Base-by-base conservation (phyloP, 805 yeast species). In the Hanseniaspora pseudoguilliermondii region DNA sequence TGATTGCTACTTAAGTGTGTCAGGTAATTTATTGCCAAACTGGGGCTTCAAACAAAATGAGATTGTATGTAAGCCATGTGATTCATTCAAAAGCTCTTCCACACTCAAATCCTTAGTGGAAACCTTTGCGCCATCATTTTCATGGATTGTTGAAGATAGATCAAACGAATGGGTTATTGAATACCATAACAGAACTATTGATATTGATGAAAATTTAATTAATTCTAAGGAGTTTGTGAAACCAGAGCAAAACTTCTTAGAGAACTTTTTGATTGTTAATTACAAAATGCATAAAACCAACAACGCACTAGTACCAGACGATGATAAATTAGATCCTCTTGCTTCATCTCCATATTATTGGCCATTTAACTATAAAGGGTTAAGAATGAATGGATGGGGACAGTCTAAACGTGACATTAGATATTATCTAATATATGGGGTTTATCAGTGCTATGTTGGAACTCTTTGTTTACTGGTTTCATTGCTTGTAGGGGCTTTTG, bases 11-110 rank as follows among this genome's bases (percentile, higher is more conserved):
- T 73, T 93, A 65, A 86, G 90, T 61, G 86, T 91, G 15, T 77
- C 93, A 11, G 97, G 96, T 47, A 71, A 74, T 61, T 67, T 79
- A 25, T 82, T 90, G 65, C 99, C 99, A 20, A 82, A 81, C 18
- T 93, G 99, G 99, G 99, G 98, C 21, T 93, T 91, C 78, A 80
- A 88, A 67, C 99, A 93, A 74, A 95, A 96, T 60, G 99, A 93
- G 73, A 91, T 93, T 60, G 83, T 82, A 1, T 93, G 99, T 72
- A 80, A 77, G 61, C 69, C 74, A 59, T 82, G 88, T 39, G 40
- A 44, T 9, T 15, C 38, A 18, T 38, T 53, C 20, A 15, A 38
- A 15, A 29, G n/a, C 9, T n/a, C 20, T n/a, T 35, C 44, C 11
- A 21, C 18, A 8, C 4, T 52, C 1, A 52, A 38, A 27, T 25